These are phyloP conservation scores for Diospyros lotus DNA, from an alignment of 148 eudicot species.

Conservation along the genomic window DNA sequence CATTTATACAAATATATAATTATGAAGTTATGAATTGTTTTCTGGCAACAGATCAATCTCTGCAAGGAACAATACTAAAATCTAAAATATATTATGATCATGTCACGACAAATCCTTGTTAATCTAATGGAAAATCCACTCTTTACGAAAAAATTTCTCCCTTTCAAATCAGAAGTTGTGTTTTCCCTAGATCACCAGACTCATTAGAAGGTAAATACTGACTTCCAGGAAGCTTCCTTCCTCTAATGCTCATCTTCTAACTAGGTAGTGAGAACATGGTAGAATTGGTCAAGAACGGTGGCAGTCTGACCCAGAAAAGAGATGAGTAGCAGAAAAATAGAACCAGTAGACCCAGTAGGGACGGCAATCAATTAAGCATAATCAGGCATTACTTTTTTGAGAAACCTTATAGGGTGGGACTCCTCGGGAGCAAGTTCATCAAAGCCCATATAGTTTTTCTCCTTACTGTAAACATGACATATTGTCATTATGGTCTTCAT, in stretches of 20 bases:
- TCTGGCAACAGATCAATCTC: constrained; percentile 10
- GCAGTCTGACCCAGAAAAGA: background rate
- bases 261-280: constrained; percentile 9
- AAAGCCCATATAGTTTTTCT: constrained; percentile 64
- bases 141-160: background rate
- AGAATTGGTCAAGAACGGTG: background rate
- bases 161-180: background rate
- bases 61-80: constrained; percentile 3
- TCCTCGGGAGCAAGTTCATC: constrained; percentile 67
- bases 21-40: background rate
- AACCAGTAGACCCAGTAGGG: background rate
- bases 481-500: constrained; percentile 89
- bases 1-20: background rate
- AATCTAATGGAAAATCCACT: background rate
- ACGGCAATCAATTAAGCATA: constrained; percentile 40
- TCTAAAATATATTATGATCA: constrained; percentile 3
- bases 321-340: background rate
- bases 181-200: background rate
- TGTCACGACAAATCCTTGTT: background rate
- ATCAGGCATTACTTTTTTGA: constrained; percentile 77
- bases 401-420: constrained; percentile 72
- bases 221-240: constrained; percentile 20
- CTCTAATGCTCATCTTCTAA: background rate
- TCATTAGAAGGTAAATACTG: constrained; percentile 6
- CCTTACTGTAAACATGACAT: constrained; percentile 70